Conservation (phyloP, 805 yeast species). For the Saturnispora saitoi region DNA sequence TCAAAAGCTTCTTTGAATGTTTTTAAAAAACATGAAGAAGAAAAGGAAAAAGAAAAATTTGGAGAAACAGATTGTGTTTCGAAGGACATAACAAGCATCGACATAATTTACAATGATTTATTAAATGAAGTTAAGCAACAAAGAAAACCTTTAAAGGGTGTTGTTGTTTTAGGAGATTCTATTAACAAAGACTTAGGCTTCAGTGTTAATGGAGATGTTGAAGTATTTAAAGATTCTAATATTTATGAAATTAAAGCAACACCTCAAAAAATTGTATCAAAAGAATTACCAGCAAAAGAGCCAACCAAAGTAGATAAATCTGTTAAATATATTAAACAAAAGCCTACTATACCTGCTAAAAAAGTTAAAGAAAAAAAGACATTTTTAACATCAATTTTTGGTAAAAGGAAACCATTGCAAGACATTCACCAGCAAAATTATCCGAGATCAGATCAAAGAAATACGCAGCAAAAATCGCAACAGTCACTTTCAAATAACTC, state of each 20-base stretch:
- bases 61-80: too few relatives aligned
- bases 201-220: conserved; percentile 40
- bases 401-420: conserved; percentile 1
- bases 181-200: conserved; percentile 31
- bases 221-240: conserved; percentile 40
- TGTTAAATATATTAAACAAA: background rate
- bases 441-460: background rate
- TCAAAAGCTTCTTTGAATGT: conserved; percentile 30
- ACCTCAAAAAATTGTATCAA: conserved; percentile 19
- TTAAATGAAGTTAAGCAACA: conserved; percentile 22
- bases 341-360: background rate
- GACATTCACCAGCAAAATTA: background rate
- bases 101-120: conserved; percentile 21
- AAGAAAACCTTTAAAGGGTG: conserved; percentile 27
- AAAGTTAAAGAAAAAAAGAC: background rate
- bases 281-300: conserved; percentile 33
- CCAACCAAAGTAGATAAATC: conserved; percentile 36
- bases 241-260: conserved; percentile 46
- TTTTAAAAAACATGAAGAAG: conserved; percentile 9
- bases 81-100: conserved; percentile 14
- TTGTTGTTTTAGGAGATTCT: conserved; percentile 17
- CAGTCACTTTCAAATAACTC: background rate
- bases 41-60: background rate
- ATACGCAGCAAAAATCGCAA: background rate
- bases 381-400: conserved; percentile 1